phyloP scores from a whole-genome alignment of 2,329 filamentous ascomycete species.

The Trichoderma citrinoviride region DNA sequence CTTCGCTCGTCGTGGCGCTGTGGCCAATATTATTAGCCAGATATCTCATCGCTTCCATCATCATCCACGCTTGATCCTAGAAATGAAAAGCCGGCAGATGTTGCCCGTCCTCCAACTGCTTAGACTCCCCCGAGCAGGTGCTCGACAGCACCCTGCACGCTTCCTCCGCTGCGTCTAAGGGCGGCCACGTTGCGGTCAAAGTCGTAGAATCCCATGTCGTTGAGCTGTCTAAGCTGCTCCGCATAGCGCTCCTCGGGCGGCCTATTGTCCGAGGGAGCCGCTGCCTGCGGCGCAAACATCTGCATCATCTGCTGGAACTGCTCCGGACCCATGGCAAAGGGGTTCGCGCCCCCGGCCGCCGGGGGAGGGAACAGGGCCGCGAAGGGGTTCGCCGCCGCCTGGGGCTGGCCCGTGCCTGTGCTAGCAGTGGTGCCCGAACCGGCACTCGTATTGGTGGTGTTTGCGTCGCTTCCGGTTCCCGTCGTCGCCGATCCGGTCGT shows the following conservation, averaged over 20 bases:
- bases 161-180: conserved; percentile 82
- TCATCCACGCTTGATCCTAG: conserved; percentile 1
- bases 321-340: conserved; percentile 53
- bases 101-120: not conserved
- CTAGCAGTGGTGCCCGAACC: no score
- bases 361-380: conserved; percentile 57
- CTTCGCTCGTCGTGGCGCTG: not conserved
- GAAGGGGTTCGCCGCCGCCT: conserved; percentile 60
- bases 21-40: not conserved
- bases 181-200: conserved; percentile 92
- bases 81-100: not conserved
- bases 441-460: no score
- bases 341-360: conserved; percentile 35
- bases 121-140: conserved; percentile 54
- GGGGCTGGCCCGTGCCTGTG: conserved; percentile 28
- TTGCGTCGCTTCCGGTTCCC: not conserved
- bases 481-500: conserved; percentile 26
- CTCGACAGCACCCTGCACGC: conserved; percentile 88
- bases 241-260: conserved; percentile 94
- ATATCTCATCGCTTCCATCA: conserved; percentile 4
- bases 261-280: conserved; percentile 69
- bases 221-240: conserved; percentile 84
- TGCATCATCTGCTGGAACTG: conserved; percentile 54
- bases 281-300: conserved; percentile 40
- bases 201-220: conserved; percentile 98